Base-by-base conservation (phyloP, 2,329 filamentous ascomycete genomes). In the Paracoccidioides brasiliensis region DNA sequence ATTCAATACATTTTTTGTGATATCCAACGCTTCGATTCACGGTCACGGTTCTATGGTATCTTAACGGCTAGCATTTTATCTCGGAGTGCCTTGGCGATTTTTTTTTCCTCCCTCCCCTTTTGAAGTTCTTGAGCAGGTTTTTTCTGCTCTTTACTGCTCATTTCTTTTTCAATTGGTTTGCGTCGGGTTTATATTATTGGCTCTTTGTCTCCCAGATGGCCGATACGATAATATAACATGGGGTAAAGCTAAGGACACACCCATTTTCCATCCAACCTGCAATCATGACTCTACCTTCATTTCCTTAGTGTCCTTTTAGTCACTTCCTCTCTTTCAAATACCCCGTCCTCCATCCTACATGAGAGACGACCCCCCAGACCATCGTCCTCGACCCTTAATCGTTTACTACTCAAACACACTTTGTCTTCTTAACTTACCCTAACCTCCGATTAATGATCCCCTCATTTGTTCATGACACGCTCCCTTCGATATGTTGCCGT, bases 1-100 rank as follows among this genome's bases (percentile, higher is more conserved):
- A 53, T 56, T 56, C 53, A 22, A 55, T 56, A 59, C 53, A 56
- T 58, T 43, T 57, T 22, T 60, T 59, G 55, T 57, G 58, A 56
- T 56, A 51, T 51, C 35, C 33, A 51, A n/a, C 33, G 12, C 9
- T 51, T 51, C 32, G 49, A 51, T 41, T 51, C 37, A 51, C 37
- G 35, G 37, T 51, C 22, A 51, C 49, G 37, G 49, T 51, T 41
- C 33, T 40, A 51, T 32, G 49, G 41, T 51, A 41, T 41, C 38
- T 51, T 51, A 22, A 51, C 37, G 15, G 49, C 33, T 51, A 10
- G 49, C 49, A 51, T 51, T 41, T 40, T 51, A 44, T 51, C 49
- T 51, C 35, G 37, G 49, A 35, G 35, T 56, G 55, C 57, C 50
- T 53, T 41, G 55, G 51, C 38, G 51, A 53, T n/a, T 54, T 49